Base-by-base conservation (phyloP, 2,329 filamentous ascomycete genomes). In the Thyridium curvatum region DNA sequence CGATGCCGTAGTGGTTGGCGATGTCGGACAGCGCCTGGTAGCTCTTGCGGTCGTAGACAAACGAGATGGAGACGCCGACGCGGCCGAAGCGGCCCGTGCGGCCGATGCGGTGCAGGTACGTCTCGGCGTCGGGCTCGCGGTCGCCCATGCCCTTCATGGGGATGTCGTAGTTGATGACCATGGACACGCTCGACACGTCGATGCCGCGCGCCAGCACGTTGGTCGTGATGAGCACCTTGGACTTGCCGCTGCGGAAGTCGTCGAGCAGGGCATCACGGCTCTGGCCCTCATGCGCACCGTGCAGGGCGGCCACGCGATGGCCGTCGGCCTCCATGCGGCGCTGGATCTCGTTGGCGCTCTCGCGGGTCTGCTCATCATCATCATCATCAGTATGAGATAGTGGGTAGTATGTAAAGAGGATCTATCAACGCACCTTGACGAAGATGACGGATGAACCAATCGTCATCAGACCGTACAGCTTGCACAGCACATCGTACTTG, bases 361-460 rank as follows among this genome's bases (percentile, higher is more conserved):
- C 79, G 56, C 90, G 85, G 37, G 85, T 93, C 85, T 94, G 49
- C 10, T 26, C 21, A 6, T 26, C n/a, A n/a, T n/a, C n/a, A n/a
- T n/a, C n/a, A n/a, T n/a, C n/a, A n/a, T n/a, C n/a, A n/a, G n/a
- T n/a, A n/a, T n/a, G n/a, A n/a, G n/a, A n/a, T n/a, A n/a, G n/a
- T n/a, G n/a, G n/a, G n/a, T n/a, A n/a, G n/a, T n/a, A n/a, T n/a
- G n/a, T n/a, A n/a, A n/a, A n/a, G n/a, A n/a, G n/a, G n/a, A n/a
- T n/a, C n/a, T n/a, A n/a, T n/a, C 30, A 34, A 61, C 70, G 44
- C 67, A 90, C 87, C 73, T 84, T 87, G 61, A 97, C 91, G 56
- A 98, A 98, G 52, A 98, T 97, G 56, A 98, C 95, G 0, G 93
- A 97, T 8, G 91, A 95, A 5, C 90, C 90, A 52, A 97, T 89